Evolutionary conservation across 148 eudicot genomes (phyloP).

Genomic region (Oxyria digyna): DNA sequence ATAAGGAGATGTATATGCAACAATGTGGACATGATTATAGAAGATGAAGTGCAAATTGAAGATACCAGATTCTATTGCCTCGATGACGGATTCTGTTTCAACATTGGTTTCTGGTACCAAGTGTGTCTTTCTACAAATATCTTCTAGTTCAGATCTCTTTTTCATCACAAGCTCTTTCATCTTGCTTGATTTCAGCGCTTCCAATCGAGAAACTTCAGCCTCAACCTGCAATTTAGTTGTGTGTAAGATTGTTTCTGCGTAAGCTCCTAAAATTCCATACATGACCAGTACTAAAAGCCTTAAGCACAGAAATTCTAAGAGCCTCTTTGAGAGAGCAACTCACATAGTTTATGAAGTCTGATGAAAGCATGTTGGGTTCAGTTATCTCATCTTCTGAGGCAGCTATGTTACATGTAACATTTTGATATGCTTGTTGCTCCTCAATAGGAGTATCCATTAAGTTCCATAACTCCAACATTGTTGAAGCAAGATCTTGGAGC

Average conservation of each 20-base stretch:
- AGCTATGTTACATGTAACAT: slow-evolving; percentile 63
- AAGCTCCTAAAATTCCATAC: too few species aligned
- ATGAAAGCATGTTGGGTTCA: slow-evolving; percentile 55
- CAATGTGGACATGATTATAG: slow-evolving; percentile 1
- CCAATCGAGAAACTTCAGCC: slow-evolving; percentile 74
- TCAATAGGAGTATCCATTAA: slow-evolving; percentile 80
- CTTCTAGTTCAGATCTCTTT: slow-evolving; percentile 81
- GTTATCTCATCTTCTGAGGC: slow-evolving; percentile 70
- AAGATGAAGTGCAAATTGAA: not conserved
- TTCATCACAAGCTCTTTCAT: slow-evolving; percentile 84
- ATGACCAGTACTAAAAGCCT: not conserved
- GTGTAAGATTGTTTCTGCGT: not conserved
- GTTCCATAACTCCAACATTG: slow-evolving; percentile 66
- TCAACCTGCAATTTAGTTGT: slow-evolving; percentile 43
- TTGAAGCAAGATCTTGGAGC: slow-evolving; percentile 74
- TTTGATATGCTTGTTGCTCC: slow-evolving; percentile 65
- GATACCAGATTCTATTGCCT: slow-evolving; percentile 76
- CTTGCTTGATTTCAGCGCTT: slow-evolving; percentile 79
- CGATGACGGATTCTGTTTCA: slow-evolving; percentile 40
- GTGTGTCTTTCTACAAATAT: slow-evolving; percentile 71
- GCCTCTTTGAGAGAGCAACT: slow-evolving; percentile 9
- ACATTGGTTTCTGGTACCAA: slow-evolving; percentile 46
- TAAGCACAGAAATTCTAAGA: not conserved
- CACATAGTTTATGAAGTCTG: slow-evolving; percentile 51
- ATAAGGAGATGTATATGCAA: not conserved